Conservation (phyloP, 768 basidiomycete genomes). For the Leccinum rimulosum region DNA sequence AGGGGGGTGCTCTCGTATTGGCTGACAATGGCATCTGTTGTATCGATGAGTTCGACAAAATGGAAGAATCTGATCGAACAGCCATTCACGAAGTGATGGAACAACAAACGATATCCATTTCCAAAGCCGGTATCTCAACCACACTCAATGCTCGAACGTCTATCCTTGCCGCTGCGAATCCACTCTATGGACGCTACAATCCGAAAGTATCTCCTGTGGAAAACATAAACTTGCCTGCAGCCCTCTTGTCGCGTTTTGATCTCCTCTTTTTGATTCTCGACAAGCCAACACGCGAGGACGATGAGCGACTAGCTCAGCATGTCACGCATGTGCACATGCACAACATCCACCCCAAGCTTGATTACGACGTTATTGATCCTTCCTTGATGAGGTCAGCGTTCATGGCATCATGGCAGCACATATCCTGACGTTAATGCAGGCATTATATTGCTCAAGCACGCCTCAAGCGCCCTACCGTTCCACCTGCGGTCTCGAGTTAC, state of each 20-base stretch:
- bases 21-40: constrained; percentile 99
- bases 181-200: constrained; percentile 97
- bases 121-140: constrained; percentile 98
- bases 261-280: constrained; percentile 95
- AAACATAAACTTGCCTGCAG: constrained; percentile 98
- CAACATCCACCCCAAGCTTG: constrained; percentile 82
- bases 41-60: constrained; percentile 99
- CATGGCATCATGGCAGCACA: not conserved
- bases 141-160: constrained; percentile 97
- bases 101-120: constrained; percentile 99
- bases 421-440: constrained; percentile 38
- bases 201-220: constrained; percentile 97
- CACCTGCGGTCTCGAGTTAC: constrained; percentile 84
- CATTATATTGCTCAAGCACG: constrained; percentile 96
- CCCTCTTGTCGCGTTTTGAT: constrained; percentile 94
- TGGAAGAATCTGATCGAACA: constrained; percentile 97
- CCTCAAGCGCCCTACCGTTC: constrained; percentile 85
- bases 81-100: constrained; percentile 99
- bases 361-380: constrained; percentile 82
- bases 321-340: constrained; percentile 99
- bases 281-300: constrained; percentile 91
- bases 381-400: constrained; percentile 74
- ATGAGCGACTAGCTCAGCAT: constrained; percentile 94
- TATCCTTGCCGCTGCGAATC: constrained; percentile 96
- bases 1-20: constrained; percentile 98